These are phyloP conservation scores for Phanerochaete sordida DNA, from an alignment of 768 basidiomycete genomes.

Conservation along the genomic window DNA sequence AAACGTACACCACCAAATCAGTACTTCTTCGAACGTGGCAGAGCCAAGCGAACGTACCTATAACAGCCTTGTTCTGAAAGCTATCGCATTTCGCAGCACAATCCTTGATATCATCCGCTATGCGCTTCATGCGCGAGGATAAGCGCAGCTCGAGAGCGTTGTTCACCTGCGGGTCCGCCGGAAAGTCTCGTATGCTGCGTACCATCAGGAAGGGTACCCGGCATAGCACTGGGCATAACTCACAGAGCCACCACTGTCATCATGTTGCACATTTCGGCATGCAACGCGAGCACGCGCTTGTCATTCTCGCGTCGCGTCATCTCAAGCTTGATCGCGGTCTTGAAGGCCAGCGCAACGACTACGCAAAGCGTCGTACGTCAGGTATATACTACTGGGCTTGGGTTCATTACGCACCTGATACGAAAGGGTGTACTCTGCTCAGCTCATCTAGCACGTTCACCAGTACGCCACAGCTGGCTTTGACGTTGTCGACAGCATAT, in stretches of 20 bases:
- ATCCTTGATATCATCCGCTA: constrained; percentile 25
- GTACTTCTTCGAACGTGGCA: too few relatives aligned
- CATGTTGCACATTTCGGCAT: constrained; percentile 46
- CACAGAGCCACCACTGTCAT: constrained; percentile 45
- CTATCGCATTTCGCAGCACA: constrained; percentile 29
- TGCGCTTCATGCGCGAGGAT: constrained; percentile 22
- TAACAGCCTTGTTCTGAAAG: constrained; percentile 24
- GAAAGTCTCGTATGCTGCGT: neutral
- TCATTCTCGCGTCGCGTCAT: constrained; percentile 47
- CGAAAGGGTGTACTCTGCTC: constrained; percentile 22
- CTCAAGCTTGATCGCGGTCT: constrained; percentile 43
- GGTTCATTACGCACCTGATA: constrained; percentile 13
- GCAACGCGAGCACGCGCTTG: constrained; percentile 41
- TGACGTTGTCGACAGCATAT: neutral
- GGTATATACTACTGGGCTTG: neutral
- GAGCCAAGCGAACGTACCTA: neutral
- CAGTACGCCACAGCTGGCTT: neutral
- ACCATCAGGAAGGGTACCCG: neutral
- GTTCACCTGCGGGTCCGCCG: neutral
- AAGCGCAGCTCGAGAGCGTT: constrained; percentile 22
- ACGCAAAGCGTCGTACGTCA: neutral
- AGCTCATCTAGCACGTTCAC: constrained; percentile 24
- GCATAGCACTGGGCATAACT: neutral
- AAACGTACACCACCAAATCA: too few relatives aligned
- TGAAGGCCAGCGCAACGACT: constrained; percentile 49